These are phyloP conservation scores for Alternaria novae-zelandiae DNA, from an alignment of 2,329 filamentous ascomycete genomes.

Conservation along the genomic window DNA sequence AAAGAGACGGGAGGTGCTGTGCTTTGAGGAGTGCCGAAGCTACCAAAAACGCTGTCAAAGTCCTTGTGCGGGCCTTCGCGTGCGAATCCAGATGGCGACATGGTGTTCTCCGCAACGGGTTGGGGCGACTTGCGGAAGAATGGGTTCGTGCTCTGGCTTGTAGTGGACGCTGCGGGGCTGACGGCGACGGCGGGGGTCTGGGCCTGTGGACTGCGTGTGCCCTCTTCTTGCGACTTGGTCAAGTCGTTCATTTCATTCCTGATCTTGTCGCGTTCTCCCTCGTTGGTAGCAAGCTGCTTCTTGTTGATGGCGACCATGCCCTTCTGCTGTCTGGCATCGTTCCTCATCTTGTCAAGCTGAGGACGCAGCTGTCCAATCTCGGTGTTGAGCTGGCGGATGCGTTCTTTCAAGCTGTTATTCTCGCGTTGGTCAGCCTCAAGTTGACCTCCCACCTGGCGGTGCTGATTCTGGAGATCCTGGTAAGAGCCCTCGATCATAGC, in stretches of 20 bases:
- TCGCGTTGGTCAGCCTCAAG: constrained; percentile 89
- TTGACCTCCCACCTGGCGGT: constrained; percentile 74
- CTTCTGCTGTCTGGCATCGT: constrained; percentile 92
- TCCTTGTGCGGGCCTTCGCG: constrained; percentile 49
- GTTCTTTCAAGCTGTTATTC: constrained; percentile 83
- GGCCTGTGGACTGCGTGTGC: constrained; percentile 38
- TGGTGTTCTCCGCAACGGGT: constrained; percentile 56
- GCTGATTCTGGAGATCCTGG: constrained; percentile 82
- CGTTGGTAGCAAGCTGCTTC: constrained; percentile 91
- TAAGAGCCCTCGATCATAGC: constrained; percentile 81
- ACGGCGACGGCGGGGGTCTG: constrained; percentile 60
- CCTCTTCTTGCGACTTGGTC: constrained; percentile 67
- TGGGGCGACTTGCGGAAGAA: constrained; percentile 78
- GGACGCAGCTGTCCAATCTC: constrained; percentile 86
- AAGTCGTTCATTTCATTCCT: constrained; percentile 78
- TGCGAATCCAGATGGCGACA: constrained; percentile 58
- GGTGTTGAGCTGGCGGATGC: constrained; percentile 80
- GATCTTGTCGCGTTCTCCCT: constrained; percentile 86
- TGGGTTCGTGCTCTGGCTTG: constrained; percentile 83
- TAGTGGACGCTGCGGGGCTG: constrained; percentile 68
- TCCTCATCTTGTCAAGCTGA: constrained; percentile 90
- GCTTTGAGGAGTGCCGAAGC: constrained; percentile 58
- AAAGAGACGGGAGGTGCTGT: constrained; percentile 66
- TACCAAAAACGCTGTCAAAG: constrained; percentile 87
- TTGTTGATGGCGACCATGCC: constrained; percentile 97